A percentile compares a stretch with the other conserved stretches of the same genome.
Conservation (phyloP, 169 alveolate species). For the Eimeria nieschulzi region DNA sequence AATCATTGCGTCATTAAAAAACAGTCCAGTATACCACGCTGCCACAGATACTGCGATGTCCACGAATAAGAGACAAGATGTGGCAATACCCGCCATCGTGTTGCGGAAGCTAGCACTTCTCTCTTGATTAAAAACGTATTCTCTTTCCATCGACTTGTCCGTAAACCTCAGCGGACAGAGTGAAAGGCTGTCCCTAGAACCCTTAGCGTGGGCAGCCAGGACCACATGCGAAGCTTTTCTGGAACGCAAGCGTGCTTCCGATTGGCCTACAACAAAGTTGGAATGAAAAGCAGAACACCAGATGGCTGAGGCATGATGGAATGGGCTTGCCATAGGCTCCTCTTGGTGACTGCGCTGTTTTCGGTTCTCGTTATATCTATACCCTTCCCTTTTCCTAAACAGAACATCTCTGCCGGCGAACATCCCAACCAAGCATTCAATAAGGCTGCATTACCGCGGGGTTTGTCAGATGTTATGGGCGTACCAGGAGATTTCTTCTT, state of each 20-base stretch:
- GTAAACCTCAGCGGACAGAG: slow-evolving; percentile 15
- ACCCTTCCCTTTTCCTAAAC: no score
- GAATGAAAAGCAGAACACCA: no score
- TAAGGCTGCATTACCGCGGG: no score
- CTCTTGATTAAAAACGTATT: slow-evolving; percentile 19
- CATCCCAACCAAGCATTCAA: no score
- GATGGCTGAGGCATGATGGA: no score
- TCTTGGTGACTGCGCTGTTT: no score
- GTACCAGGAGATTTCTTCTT: no score
- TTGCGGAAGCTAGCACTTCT: slow-evolving; percentile 16
- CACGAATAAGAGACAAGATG: background rate
- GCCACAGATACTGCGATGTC: background rate
- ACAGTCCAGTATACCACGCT: background rate
- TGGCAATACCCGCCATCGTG: background rate
- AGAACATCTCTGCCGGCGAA: no score
- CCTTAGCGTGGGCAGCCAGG: background rate
- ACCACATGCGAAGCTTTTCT: background rate
- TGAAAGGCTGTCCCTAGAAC: background rate
- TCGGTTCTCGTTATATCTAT: no score
- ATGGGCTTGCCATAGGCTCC: no score
- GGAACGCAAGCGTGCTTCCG: no score
- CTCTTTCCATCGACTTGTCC: slow-evolving; percentile 40
- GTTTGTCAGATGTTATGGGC: no score
- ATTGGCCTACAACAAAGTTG: background rate
- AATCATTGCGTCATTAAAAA: background rate